Conservation (phyloP, 805 yeast genomes). For the Suhomyces emberorum region DNA sequence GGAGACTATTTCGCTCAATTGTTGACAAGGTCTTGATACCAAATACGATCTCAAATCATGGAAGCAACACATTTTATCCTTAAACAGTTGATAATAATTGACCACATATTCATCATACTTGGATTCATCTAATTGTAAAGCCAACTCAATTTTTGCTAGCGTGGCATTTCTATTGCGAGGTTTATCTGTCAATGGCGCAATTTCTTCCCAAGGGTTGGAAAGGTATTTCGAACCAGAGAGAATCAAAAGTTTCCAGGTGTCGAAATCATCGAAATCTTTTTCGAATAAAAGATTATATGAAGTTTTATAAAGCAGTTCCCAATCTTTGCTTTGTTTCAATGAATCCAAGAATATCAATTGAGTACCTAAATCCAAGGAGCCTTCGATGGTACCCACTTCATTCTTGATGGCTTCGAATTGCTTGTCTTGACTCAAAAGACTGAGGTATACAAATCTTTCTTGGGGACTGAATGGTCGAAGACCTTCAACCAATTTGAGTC, state of each 20-base stretch:
- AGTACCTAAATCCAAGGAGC: slow-evolving; percentile 57
- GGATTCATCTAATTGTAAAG: slow-evolving; percentile 19
- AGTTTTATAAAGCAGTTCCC: slow-evolving; percentile 42
- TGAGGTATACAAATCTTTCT: slow-evolving; percentile 59
- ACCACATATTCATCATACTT: slow-evolving; percentile 26
- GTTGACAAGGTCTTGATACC: background rate
- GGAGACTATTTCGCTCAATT: background rate
- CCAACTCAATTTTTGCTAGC: slow-evolving; percentile 50
- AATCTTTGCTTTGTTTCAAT: slow-evolving; percentile 39
- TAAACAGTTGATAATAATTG: slow-evolving; percentile 44
- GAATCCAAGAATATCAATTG: slow-evolving; percentile 51
- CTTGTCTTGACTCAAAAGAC: slow-evolving; percentile 40
- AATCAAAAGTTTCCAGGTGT: slow-evolving; percentile 56
- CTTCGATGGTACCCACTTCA: slow-evolving; percentile 30
- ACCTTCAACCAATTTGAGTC: slow-evolving; percentile 53
- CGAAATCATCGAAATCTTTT: slow-evolving; percentile 66
- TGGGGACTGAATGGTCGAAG: slow-evolving; percentile 58
- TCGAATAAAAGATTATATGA: slow-evolving; percentile 42
- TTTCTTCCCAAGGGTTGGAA: slow-evolving; percentile 29
- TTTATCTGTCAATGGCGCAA: background rate
- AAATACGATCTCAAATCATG: slow-evolving; percentile 49
- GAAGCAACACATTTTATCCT: slow-evolving; percentile 61
- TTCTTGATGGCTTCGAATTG: slow-evolving; percentile 30
- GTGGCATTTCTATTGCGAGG: slow-evolving; percentile 50
- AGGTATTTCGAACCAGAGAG: slow-evolving; percentile 10